phyloP scores from a whole-genome alignment of 2,329 filamentous ascomycete species.

The Geoglossum cookeanum region DNA sequence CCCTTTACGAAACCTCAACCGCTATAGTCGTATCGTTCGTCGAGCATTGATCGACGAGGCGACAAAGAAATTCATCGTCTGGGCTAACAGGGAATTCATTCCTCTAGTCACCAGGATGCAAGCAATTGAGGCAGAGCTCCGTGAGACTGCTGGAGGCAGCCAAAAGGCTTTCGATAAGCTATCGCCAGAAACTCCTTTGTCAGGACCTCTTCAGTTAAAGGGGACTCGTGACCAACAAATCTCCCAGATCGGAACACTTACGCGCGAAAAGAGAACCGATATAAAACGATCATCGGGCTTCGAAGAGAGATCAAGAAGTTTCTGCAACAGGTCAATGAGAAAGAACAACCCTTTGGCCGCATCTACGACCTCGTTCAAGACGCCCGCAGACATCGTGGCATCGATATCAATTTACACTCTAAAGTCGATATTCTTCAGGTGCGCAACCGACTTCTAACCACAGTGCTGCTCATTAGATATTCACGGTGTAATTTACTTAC shows the following conservation, averaged over 20 bases:
- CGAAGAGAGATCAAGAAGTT: conserved; percentile 17
- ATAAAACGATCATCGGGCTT: conserved; percentile 14
- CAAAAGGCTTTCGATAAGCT: conserved; percentile 5
- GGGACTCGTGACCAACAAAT: conserved; percentile 7
- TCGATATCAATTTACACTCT: conserved; percentile 12
- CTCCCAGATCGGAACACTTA: conserved; percentile 7
- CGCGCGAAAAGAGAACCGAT: conserved; percentile 10
- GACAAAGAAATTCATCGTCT: conserved; percentile 42
- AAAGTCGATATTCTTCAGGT: conserved; percentile 19
- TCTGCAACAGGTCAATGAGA: conserved; percentile 15
- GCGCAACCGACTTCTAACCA: conserved; percentile 24
- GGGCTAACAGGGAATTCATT: conserved; percentile 26
- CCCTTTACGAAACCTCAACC: conserved; percentile 34
- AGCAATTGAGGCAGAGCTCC: conserved; percentile 15
- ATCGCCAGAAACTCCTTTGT: conserved; percentile 3
- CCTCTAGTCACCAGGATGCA: conserved; percentile 21
- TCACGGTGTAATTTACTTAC: too few relatives aligned
- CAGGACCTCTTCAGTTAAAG: not conserved
- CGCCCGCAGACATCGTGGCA: conserved; percentile 14
- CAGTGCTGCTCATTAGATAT: conserved; percentile 27
- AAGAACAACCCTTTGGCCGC: conserved; percentile 22
- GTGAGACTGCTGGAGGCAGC: conserved; percentile 10
- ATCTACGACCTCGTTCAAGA: conserved; percentile 20
- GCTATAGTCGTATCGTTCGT: conserved; percentile 44
- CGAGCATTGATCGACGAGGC: conserved; percentile 41